Base-by-base conservation (phyloP, 2,329 filamentous ascomycete genomes). In the Aspergillus brunneoviolaceus region DNA sequence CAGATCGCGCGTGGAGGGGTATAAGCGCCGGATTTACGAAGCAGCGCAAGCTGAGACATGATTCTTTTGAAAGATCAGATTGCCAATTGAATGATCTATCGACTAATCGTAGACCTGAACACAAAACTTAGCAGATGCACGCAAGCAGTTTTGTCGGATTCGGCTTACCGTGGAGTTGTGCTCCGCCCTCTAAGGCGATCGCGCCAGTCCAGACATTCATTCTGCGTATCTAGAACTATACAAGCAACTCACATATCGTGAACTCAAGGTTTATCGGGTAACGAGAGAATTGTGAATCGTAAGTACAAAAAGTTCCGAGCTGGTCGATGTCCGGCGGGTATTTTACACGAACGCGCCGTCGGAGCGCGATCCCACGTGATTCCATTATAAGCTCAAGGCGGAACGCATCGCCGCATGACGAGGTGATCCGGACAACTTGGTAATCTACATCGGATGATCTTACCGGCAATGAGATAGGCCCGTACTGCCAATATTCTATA, bases 21-120 rank as follows among this genome's bases (percentile, higher is more conserved):
- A 79, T 72, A 11, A 76, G 66, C n/a, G 72, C 67, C 6, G 76
- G 76, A 31, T 78, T 75, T 29, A 79, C 75, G 33, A 77, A 76
- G 60, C 70, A 70, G 33, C 68, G 69, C 27, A 78, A 59, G 21
- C 61, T 65, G 10, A 79, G 69, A 21, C 62, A 72, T 4, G 72
- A 67, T 35, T 71, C 67, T 62, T 71, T 77, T 11, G 68, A 64
- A 62, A 77, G 62, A 59, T 74, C 69, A 39, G 68, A 70, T 60
- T 75, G 73, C 62, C 69, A 69, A 56, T 67, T 69, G 25, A 73
- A 69, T 19, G 67, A 69, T 47, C 70, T 64, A 59, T 76, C 71
- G 48, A 77, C 55, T 21, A 79, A 62, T 57, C 71, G 70, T 62
- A 77, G 66, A 39, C 68, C 75, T 77, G 51, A 51, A n/a, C 57